A percentile compares a stretch with the other conserved stretches of the same genome.
Conservation (phyloP, 768 basidiomycete genomes). For the Auriscalpium orientale region DNA sequence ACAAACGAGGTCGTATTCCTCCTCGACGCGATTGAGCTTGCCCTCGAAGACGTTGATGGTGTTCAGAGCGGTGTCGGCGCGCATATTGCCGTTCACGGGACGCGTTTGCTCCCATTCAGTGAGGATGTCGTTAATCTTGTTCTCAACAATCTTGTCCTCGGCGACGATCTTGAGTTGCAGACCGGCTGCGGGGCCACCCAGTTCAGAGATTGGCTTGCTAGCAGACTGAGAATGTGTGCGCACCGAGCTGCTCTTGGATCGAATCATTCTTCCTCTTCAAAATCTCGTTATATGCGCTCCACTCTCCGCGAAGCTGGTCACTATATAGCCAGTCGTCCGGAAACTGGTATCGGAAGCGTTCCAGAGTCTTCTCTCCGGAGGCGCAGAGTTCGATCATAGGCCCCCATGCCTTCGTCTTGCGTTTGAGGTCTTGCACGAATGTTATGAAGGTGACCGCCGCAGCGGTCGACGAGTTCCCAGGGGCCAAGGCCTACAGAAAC, state of each 20-base stretch:
- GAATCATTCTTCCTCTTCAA: constrained; percentile 96
- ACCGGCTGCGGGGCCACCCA: constrained; percentile 49
- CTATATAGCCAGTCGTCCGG: constrained; percentile 97
- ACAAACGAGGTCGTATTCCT: constrained; percentile 93
- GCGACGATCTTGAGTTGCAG: constrained; percentile 99
- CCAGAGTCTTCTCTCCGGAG: constrained; percentile 93
- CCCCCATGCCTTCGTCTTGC: constrained; percentile 93
- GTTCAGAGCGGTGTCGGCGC: constrained; percentile 94
- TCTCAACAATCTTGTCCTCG: constrained; percentile 96
- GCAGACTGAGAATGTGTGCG: constrained; percentile 17
- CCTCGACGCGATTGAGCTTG: constrained; percentile 80
- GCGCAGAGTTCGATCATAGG: constrained; percentile 94
- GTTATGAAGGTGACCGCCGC: constrained; percentile 99
- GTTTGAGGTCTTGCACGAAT: constrained; percentile 97
- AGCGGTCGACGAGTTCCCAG: constrained; percentile 88
- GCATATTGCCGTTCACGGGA: constrained; percentile 94
- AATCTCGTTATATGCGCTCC: constrained; percentile 98
- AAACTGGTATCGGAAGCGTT: constrained; percentile 95
- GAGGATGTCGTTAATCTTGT: constrained; percentile 87
- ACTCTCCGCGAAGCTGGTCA: constrained; percentile 94
- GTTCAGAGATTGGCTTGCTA: neutral
- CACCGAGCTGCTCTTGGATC: constrained; percentile 96
- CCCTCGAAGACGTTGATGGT: constrained; percentile 93
- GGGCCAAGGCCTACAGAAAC: constrained; percentile 38
- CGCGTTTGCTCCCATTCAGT: constrained; percentile 94